Evolutionary conservation across 2,329 filamentous ascomycete genomes (phyloP).

Genomic region (Dothidotthia symphoricarpi): DNA sequence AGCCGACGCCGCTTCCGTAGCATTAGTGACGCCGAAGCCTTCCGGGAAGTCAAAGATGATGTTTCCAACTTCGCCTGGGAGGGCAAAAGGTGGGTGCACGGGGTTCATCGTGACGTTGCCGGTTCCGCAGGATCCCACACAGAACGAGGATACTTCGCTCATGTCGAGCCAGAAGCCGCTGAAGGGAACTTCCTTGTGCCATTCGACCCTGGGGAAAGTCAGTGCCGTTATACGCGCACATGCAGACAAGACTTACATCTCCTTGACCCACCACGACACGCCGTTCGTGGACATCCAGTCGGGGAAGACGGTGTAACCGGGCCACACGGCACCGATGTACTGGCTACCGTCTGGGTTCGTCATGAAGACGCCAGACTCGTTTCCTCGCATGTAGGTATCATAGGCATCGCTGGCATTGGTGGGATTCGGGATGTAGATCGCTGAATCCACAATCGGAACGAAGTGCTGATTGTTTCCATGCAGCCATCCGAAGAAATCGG

Average conservation of each 20-base stretch:
- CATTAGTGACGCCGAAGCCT: slow-evolving; percentile 66
- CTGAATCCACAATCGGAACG: slow-evolving; percentile 60
- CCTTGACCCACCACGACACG: slow-evolving; percentile 59
- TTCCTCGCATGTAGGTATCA: slow-evolving; percentile 52
- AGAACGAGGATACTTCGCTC: slow-evolving; percentile 63
- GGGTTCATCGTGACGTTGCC: slow-evolving; percentile 65
- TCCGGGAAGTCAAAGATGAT: slow-evolving; percentile 64
- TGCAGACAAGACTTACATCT: too few species aligned
- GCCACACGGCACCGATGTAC: slow-evolving; percentile 58
- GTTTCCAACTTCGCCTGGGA: slow-evolving; percentile 65
- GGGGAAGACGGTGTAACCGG: slow-evolving; percentile 60
- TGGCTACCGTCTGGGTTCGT: slow-evolving; percentile 55
- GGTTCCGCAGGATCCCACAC: slow-evolving; percentile 69
- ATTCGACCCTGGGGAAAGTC: too few species aligned
- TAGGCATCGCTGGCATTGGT: slow-evolving; percentile 63
- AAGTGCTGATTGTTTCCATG: slow-evolving; percentile 58
- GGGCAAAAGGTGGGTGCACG: slow-evolving; percentile 62
- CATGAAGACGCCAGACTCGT: slow-evolving; percentile 51
- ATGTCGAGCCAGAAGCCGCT: slow-evolving; percentile 62
- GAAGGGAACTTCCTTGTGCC: slow-evolving; percentile 54
- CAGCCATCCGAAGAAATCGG: slow-evolving; percentile 53
- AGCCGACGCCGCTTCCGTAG: slow-evolving; percentile 63
- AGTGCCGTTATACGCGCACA: too few species aligned
- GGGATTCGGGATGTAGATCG: slow-evolving; percentile 71
- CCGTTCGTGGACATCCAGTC: slow-evolving; percentile 61